Evolutionary conservation across 192 early-diverging fungal species (phyloP), one percentile per base, ranked within the genome.

Genomic region (Backusella sp.): DNA sequence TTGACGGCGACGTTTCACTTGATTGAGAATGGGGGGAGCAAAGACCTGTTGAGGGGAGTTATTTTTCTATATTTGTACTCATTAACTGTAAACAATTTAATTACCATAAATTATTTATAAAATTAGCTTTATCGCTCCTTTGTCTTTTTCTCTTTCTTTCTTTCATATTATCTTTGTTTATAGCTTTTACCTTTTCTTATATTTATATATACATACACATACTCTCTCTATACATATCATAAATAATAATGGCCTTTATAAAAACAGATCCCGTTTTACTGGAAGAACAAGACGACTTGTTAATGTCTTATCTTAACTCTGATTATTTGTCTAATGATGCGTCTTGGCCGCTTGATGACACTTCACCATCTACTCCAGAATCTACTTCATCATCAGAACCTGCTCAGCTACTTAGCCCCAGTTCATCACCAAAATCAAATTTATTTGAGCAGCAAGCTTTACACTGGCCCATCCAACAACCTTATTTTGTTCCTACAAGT

Each of bases 241-340:
- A 62, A 11, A 49, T 49, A 62, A 62, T 28, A 62, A 62, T 62
- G 56, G 28, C 56, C n/a, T 62, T 23, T 62, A 62, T 62, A 28
- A 62, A 62, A 62, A 62, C 56, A 28, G 56, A 62, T 12, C 56
- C 56, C n/a, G 56, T 62, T 11, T 62, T 62, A 28, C n/a, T 62
- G 11, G 77, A 80, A 53, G 79, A 80, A n/a, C 75, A 72, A 52
- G 79, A 80, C 4, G 79, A 80, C 36, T 36, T 80, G 1, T 21
- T 80, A 28, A 67, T 77, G 39, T 80, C 79, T 8, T 80, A 77
- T 65, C 67, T 80, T 35, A 80, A 80, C 44, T 56, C 72, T 11
- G 79, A 80, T 69, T 80, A 70, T 69, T 23, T 80, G 15, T 66
- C 73, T 7, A 23, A 23, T 17, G 39, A 41, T 32, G 19, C 56